phyloP scores from a whole-genome alignment of 2,329 filamentous ascomycete genomes.

The Lomentospora prolificans region DNA sequence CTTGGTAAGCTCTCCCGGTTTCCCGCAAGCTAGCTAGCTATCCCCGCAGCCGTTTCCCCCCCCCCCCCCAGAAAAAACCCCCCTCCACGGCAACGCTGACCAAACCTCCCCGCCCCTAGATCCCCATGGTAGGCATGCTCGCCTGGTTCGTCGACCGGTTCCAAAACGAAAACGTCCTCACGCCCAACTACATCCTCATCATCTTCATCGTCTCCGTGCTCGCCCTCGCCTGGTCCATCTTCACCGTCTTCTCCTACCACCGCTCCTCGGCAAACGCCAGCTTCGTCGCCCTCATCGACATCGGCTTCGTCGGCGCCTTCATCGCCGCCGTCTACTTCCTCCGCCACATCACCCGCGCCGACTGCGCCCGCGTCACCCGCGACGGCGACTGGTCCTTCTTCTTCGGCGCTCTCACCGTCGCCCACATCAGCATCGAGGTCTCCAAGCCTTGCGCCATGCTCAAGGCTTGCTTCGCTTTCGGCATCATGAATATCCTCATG shows the following conservation, averaged over 20 bases:
- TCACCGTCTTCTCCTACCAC: conserved; percentile 58
- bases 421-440: conserved; percentile 41
- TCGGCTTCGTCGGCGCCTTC: conserved; percentile 52
- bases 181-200: conserved; percentile 53
- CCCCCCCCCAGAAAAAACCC: background rate
- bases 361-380: conserved; percentile 54
- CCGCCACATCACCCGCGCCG: conserved; percentile 46
- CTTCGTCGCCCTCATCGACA: conserved; percentile 51
- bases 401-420: conserved; percentile 52
- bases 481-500: conserved; percentile 76
- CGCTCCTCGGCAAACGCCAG: conserved; percentile 49
- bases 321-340: conserved; percentile 53
- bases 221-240: conserved; percentile 52
- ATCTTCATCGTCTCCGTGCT: conserved; percentile 59
- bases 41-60: background rate
- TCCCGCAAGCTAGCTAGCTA: background rate
- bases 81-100: too few species aligned
- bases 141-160: conserved; percentile 56
- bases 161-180: conserved; percentile 44
- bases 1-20: conserved; percentile 35
- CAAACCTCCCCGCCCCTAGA: conserved; percentile 32
- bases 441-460: conserved; percentile 84
- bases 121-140: conserved; percentile 57
- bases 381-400: conserved; percentile 42
- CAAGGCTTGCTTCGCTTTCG: conserved; percentile 81